A percentile compares a stretch with the other conserved stretches of the same genome.
phyloP scores from a whole-genome alignment of 2,329 filamentous ascomycete genomes.

The Xylaria multiplex region DNA sequence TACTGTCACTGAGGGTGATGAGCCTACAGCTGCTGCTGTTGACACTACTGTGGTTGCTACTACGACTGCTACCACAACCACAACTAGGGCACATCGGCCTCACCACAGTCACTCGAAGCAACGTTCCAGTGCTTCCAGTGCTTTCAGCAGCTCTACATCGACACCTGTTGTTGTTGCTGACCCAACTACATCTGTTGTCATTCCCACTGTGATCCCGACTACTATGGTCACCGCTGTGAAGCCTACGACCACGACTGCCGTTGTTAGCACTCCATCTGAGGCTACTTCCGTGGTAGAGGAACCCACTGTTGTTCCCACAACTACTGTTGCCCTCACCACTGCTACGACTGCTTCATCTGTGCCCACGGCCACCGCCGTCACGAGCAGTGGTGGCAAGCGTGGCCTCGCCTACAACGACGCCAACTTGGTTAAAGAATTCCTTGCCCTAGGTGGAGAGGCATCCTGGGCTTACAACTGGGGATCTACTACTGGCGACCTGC shows the following conservation, averaged over 20 bases:
- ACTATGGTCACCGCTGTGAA: slow-evolving; percentile 43
- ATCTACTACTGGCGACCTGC: slow-evolving; percentile 48
- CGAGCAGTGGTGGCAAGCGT: slow-evolving; percentile 42
- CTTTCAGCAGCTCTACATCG: slow-evolving; percentile 1
- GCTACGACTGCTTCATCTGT: slow-evolving; percentile 29
- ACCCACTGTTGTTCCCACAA: slow-evolving; percentile 16
- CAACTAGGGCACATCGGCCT: slow-evolving; percentile 23
- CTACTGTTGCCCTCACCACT: slow-evolving; percentile 8
- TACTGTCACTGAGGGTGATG: slow-evolving; percentile 43
- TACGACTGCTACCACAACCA: slow-evolving; percentile 7
- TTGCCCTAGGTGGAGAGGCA: slow-evolving; percentile 41
- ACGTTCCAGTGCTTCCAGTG: slow-evolving; percentile 24
- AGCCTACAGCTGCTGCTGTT: slow-evolving; percentile 26
- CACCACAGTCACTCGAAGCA: slow-evolving; percentile 27
- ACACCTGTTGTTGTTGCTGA: slow-evolving; percentile 28
- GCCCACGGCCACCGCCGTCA: neutral
- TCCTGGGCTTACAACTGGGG: slow-evolving; percentile 52
- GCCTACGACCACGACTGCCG: slow-evolving; percentile 31
- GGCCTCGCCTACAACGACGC: slow-evolving; percentile 51
- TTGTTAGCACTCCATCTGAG: slow-evolving; percentile 11
- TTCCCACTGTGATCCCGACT: slow-evolving; percentile 38
- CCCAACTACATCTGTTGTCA: slow-evolving; percentile 28
- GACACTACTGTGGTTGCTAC: slow-evolving; percentile 10
- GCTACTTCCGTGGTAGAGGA: slow-evolving; percentile 19
- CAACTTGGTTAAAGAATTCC: slow-evolving; percentile 43